These are phyloP conservation scores for Aureobasidium melanogenum DNA, from an alignment of 2,329 filamentous ascomycete species.

Conservation along the genomic window DNA sequence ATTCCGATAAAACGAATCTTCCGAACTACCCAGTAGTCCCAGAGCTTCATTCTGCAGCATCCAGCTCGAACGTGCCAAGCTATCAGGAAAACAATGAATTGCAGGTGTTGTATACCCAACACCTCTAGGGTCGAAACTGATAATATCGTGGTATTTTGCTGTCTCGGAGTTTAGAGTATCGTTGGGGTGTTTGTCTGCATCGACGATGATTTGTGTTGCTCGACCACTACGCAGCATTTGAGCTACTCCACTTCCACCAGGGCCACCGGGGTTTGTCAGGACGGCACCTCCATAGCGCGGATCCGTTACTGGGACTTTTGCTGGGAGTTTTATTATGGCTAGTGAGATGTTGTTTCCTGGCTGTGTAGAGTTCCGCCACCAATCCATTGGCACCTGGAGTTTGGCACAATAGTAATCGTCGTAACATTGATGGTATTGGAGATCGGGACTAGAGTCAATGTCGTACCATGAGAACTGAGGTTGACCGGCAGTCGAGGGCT, in stretches of 20 bases:
- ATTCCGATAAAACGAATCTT: constrained; percentile 29
- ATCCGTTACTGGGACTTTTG: constrained; percentile 32
- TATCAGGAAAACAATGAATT: constrained; percentile 27
- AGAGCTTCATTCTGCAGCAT: constrained; percentile 25
- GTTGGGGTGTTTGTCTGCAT: background rate
- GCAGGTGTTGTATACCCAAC: constrained; percentile 28
- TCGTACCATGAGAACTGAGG: too few species aligned
- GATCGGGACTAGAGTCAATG: background rate
- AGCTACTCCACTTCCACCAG: constrained; percentile 35
- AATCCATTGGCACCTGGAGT: constrained; percentile 40
- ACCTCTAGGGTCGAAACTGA: constrained; percentile 34
- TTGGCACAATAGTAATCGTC: constrained; percentile 39
- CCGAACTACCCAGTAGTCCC: constrained; percentile 31
- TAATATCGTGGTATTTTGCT: constrained; percentile 27
- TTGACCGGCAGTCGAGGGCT: too few species aligned
- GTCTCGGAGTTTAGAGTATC: constrained; percentile 13
- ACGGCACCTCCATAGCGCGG: constrained; percentile 38
- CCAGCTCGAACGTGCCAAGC: constrained; percentile 22
- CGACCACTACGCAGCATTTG: constrained; percentile 26
- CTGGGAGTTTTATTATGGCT: constrained; percentile 39
- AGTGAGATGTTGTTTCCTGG: constrained; percentile 30
- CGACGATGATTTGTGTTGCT: constrained; percentile 30
- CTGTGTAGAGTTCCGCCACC: constrained; percentile 23
- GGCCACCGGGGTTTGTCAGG: constrained; percentile 37
- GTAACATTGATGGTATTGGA: constrained; percentile 28